Evolutionary conservation across 495 filamentous ascomycete genomes (phyloP).

Genomic region (Echria macrotheca): DNA sequence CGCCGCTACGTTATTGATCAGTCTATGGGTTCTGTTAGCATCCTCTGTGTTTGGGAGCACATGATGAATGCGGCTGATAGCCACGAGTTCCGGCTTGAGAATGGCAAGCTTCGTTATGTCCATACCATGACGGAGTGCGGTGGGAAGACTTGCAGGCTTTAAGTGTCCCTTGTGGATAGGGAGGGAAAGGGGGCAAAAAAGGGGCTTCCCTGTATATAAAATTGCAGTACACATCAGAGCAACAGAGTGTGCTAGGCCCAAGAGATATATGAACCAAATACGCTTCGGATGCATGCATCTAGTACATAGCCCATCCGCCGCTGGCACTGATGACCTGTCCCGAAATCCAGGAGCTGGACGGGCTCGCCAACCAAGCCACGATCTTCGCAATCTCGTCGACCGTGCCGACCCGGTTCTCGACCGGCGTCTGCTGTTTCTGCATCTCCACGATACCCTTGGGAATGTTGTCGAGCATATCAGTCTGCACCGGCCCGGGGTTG

Average conservation of each 20-base stretch:
- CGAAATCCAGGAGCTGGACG: slow-evolving; percentile 52
- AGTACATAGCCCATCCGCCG: slow-evolving; percentile 39
- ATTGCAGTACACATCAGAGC: no score
- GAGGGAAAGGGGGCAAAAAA: not conserved
- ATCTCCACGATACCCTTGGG: slow-evolving; percentile 49
- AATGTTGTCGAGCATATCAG: slow-evolving; percentile 53
- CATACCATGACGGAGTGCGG: slow-evolving; percentile 37
- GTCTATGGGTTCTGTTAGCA: slow-evolving; percentile 30
- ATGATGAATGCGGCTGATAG: slow-evolving; percentile 36
- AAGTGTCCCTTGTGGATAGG: no score
- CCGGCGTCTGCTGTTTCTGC: slow-evolving; percentile 44
- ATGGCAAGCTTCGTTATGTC: slow-evolving; percentile 36
- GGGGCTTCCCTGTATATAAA: no score
- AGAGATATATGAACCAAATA: no score
- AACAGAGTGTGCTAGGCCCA: no score
- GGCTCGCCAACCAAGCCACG: slow-evolving; percentile 47
- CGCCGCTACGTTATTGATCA: slow-evolving; percentile 39
- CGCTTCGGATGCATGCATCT: no score
- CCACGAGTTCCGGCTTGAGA: slow-evolving; percentile 40
- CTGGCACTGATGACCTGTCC: slow-evolving; percentile 57
- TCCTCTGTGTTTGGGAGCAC: slow-evolving; percentile 39
- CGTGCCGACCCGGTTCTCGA: slow-evolving; percentile 50
- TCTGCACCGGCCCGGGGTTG: slow-evolving; percentile 58
- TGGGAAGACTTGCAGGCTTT: slow-evolving; percentile 10
- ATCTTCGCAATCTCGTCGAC: slow-evolving; percentile 56